Evolutionary conservation across 2,329 filamentous ascomycete genomes (phyloP), one percentile per base, ranked within the genome.

Genomic region (Penicillium digitatum): DNA sequence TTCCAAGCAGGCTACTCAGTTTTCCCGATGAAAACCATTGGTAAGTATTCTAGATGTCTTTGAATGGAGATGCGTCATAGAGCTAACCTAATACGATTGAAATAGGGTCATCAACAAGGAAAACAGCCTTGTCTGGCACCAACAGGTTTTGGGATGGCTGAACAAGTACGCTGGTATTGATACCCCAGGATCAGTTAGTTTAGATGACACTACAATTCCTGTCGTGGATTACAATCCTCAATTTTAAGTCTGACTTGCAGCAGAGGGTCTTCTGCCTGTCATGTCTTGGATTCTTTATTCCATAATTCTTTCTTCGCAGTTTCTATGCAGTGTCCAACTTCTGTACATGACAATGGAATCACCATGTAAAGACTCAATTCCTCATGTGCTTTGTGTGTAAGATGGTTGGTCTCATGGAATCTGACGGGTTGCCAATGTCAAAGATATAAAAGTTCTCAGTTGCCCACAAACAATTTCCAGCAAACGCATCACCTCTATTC

Each of bases 51-150:
- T 29, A 1, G 20, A 31, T 52, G 3, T 11, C n/a, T 46, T 22
- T 35, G 12, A 12, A n/a, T 29, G 18, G 3, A 8, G 14, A 24
- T 16, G 24, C 11, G 11, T 20, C 3, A 7, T 31, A 8, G 0
- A 11, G 11, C 31, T 48, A 43, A 31, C 32, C 16, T 4, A 26
- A 22, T 50, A 11, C 39, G 27, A 29, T 50, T 20, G 4, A 22
- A 12, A 24, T 49, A 74, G 89, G 89, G 90, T 96, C 3, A 66
- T 92, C 42, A 93, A 94, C 66, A 87, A 86, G 0, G 91, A 95
- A 73, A 96, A 96, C 72, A 88, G 85, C n/a, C 75, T 95, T 18
- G 82, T 93, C 5, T 96, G 92, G 92, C 90, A 96, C 65, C 82
- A 83, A 57, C 88, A 90, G 68, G 90, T 95, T 16, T 70, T 95